Evolutionary conservation across 2,329 filamentous ascomycete species (phyloP).

Genomic region (Sporothrix humicola): DNA sequence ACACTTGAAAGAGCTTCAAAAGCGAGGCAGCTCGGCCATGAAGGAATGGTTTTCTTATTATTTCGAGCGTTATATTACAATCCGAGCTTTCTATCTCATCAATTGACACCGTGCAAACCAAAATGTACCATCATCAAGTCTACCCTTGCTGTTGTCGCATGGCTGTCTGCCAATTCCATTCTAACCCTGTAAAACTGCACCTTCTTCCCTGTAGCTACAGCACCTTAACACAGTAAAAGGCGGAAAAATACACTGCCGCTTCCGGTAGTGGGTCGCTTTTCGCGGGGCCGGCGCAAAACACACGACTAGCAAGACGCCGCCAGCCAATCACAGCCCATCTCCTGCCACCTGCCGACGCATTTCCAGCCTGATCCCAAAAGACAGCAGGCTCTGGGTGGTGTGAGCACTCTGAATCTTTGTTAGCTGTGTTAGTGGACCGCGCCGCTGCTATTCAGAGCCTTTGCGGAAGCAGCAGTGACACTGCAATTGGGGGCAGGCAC

Average conservation of each 20-base stretch:
- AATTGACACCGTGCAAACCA: background rate
- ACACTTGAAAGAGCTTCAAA: conserved; percentile 3
- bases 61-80: background rate
- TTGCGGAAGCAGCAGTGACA: background rate
- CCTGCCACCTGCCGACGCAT: conserved; percentile 23
- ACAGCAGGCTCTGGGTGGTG: background rate
- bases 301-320: background rate
- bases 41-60: background rate
- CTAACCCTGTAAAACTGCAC: background rate
- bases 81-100: background rate
- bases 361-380: conserved; percentile 22
- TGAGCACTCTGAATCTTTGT: no score
- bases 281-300: conserved; percentile 26
- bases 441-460: background rate
- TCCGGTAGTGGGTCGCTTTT: conserved; percentile 21
- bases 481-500: conserved; percentile 5
- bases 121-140: background rate
- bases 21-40: background rate
- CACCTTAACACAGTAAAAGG: no score
- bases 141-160: conserved; percentile 20
- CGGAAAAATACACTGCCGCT: conserved; percentile 31
- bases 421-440: conserved; percentile 2
- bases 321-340: conserved; percentile 24
- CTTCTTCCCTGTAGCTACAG: conserved; percentile 5
- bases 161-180: background rate